A percentile compares a stretch with the other conserved stretches of the same genome.
Conservation (phyloP, 225 moss, liverwort and hornwort species). For the Thuidium tamariscinum region DNA sequence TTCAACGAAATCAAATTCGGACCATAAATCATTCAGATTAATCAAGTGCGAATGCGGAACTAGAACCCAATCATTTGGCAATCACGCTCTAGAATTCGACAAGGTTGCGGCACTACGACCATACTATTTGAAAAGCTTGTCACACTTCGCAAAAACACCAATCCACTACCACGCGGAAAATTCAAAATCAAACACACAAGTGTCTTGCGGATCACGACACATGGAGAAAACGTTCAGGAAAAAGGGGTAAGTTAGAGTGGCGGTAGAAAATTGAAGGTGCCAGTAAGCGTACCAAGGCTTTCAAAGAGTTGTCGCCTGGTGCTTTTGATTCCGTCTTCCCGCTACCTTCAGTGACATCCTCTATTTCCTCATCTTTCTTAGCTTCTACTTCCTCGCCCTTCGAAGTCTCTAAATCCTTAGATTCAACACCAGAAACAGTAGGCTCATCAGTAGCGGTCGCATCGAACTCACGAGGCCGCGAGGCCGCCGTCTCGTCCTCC, state of each 20-base stretch:
- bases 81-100: neutral
- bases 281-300: slow-evolving; percentile 5
- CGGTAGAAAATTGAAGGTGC: neutral
- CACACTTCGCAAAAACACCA: neutral
- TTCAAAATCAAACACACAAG: neutral
- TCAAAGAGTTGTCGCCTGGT: slow-evolving; percentile 11
- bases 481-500: neutral
- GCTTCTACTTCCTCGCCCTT: neutral
- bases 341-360: neutral
- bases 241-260: neutral
- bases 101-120: neutral
- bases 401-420: neutral
- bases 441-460: neutral
- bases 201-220: neutral
- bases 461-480: slow-evolving; percentile 9
- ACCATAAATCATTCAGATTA: neutral
- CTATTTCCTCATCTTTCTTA: neutral
- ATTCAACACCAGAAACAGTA: neutral
- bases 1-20: slow-evolving; percentile 27
- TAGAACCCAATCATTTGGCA: neutral
- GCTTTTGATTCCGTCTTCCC: neutral
- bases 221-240: neutral
- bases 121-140: neutral
- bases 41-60: neutral
- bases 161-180: neutral